phyloP scores from a whole-genome alignment of 306 rosid genomes.

The Quercus agrifolia region DNA sequence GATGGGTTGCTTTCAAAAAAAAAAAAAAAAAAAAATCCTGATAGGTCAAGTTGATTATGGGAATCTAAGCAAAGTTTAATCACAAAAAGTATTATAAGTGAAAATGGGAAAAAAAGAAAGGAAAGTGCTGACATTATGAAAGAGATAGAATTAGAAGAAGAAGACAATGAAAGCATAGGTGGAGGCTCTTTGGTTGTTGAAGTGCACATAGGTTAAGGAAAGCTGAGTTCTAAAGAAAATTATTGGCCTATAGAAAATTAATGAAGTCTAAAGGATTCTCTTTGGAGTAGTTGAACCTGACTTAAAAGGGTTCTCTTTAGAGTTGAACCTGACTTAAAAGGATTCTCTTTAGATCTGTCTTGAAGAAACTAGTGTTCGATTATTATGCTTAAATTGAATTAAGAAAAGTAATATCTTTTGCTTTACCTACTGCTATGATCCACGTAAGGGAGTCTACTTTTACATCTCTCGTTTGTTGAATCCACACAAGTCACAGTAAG shows the following conservation, averaged over 20 bases:
- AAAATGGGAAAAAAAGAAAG: slow-evolving; percentile 5
- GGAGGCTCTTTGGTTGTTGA: slow-evolving; percentile 10
- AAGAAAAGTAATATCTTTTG: slow-evolving; percentile 33
- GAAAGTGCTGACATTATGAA: neutral
- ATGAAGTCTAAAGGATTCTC: neutral
- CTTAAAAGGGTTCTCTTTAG: neutral
- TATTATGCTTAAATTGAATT: slow-evolving; percentile 10
- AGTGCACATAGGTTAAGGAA: slow-evolving; percentile 15
- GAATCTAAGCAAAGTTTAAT: neutral
- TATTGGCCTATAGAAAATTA: slow-evolving; percentile 1
- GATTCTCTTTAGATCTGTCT: slow-evolving; percentile 33
- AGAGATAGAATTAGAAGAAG: slow-evolving; percentile 14
- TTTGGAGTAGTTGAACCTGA: no score
- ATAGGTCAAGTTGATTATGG: neutral
- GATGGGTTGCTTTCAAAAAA: neutral
- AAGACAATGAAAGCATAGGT: neutral
- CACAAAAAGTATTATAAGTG: neutral
- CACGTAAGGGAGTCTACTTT: slow-evolving; percentile 55
- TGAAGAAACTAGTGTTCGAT: slow-evolving; percentile 12
- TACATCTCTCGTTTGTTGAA: slow-evolving; percentile 18
- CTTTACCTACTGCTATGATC: slow-evolving; percentile 20
- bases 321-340: slow-evolving; percentile 1
- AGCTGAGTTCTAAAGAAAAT: slow-evolving; percentile 9
- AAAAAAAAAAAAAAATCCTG: neutral
- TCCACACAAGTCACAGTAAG: slow-evolving; percentile 4